Base-by-base conservation (phyloP, 164 flowering plant species). In the Macadamia tetraphylla region DNA sequence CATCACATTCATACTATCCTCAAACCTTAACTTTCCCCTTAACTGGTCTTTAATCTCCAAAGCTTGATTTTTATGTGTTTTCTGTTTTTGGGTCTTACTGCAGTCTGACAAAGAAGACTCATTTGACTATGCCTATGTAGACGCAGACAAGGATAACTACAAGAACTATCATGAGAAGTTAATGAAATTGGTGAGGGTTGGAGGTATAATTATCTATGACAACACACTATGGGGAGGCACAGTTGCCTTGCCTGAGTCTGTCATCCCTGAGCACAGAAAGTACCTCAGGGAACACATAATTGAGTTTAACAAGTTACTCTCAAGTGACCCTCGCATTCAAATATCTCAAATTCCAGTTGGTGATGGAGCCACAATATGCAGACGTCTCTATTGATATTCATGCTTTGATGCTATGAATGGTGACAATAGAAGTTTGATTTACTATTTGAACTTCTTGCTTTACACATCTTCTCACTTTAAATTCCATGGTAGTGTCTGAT, bases 291-390 rank as follows among this genome's bases (percentile, higher is more conserved):
- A 15, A 15, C 58, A 59, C 42, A 13, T 9, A 9, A 62, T 68
- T 29, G 74, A 75, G 53, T 58, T 78, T 43, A 75, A 78, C 60
- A 17, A 29, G 17, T 53, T 23, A 6, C 23, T 81, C 4, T 76
- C 81, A 30, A 78, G 61, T 3, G 87, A 84, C 59, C n/a, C 72
- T 51, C 75, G 83, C 3, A 48, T 81, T 42, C 73, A 77, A 44
- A 56, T 80, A 10, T 72, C 75, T 29, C 78, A 62, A 29, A 69
- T 61, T 31, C 73, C 87, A 1, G 6, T 77, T 0, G 83, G 83
- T 11, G 85, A 84, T 75, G 83, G 87, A 1, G 60, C 70, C 59
- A 75, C 78, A 0, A 60, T 81, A 23, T 76, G 82, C 58, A 3
- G 31, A 18, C 61, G 49, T 29, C 58, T 29, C 30, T 12, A 9